These are phyloP conservation scores for Monilinia polystroma DNA, from an alignment of 2,329 filamentous ascomycete genomes.

Conservation along the genomic window DNA sequence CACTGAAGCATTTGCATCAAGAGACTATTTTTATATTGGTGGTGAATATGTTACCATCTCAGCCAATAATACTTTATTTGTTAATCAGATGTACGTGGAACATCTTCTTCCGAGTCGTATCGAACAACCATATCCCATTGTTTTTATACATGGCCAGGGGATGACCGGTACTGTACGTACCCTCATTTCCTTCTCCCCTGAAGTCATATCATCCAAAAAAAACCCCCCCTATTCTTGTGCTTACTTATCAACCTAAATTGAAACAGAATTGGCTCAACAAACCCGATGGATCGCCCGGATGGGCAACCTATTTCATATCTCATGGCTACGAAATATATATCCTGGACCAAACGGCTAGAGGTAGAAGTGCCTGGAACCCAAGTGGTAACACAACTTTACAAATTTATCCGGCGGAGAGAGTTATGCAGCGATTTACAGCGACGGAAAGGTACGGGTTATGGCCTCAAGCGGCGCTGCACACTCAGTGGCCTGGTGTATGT, in stretches of 20 bases:
- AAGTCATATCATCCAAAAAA: not conserved
- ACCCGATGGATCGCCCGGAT: slow-evolving; percentile 48
- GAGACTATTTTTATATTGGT: slow-evolving; percentile 36
- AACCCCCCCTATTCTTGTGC: not conserved
- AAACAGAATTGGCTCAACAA: slow-evolving; percentile 49
- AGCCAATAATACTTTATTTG: slow-evolving; percentile 24
- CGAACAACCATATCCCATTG: slow-evolving; percentile 30
- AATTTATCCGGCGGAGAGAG: slow-evolving; percentile 28
- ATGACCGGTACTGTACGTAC: slow-evolving; percentile 36
- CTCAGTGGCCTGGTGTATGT: slow-evolving; percentile 43
- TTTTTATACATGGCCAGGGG: slow-evolving; percentile 35
- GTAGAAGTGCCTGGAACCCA: slow-evolving; percentile 25
- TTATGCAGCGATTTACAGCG: slow-evolving; percentile 38
- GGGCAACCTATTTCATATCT: slow-evolving; percentile 48
- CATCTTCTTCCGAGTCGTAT: slow-evolving; percentile 42
- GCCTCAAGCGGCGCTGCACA: slow-evolving; percentile 43
- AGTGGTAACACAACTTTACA: slow-evolving; percentile 23
- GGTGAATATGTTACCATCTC: slow-evolving; percentile 31
- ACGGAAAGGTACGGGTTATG: slow-evolving; percentile 30
- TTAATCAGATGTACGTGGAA: slow-evolving; percentile 55
- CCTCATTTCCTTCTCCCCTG: not conserved
- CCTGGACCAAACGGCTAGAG: slow-evolving; percentile 34
- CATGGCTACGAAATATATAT: slow-evolving; percentile 49
- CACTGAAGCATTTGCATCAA: slow-evolving; percentile 7
- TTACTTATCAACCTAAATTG: not conserved